Conservation (phyloP, 257 asterid species). For the Dorcoceras hygrometricum region DNA sequence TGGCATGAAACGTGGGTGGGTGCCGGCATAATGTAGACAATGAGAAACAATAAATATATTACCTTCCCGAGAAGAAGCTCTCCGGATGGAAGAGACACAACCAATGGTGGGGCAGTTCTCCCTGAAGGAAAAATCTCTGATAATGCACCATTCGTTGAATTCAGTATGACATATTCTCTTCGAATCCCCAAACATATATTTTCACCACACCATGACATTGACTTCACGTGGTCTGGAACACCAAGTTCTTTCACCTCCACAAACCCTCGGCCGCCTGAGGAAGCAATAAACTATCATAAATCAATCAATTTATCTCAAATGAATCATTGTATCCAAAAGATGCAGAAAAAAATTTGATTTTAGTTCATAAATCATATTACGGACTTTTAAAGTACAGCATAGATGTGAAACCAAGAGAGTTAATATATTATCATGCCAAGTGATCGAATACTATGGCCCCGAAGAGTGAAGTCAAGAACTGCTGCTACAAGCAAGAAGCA, state of each 20-base stretch:
- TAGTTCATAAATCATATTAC: conserved; percentile 12
- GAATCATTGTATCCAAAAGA: conserved; percentile 6
- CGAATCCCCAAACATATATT: conserved; percentile 83
- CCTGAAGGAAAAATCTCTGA: conserved; percentile 94
- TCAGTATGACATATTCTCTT: conserved; percentile 82
- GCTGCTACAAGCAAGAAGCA: conserved; percentile 12
- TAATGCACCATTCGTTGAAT: conserved; percentile 75
- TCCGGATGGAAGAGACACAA: conserved; percentile 83
- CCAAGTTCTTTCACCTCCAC: conserved; percentile 94
- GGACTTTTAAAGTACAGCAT: not conserved
- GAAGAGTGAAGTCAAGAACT: not conserved
- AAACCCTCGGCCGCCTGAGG: conserved; percentile 87
- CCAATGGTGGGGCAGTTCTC: conserved; percentile 91
- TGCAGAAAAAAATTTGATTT: not conserved
- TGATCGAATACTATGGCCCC: not conserved
- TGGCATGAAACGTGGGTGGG: not conserved
- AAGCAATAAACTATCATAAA: conserved; percentile 20
- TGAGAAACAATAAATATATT: conserved; percentile 13
- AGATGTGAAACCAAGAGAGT: not conserved
- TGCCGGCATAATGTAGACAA: not conserved
- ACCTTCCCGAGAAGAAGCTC: conserved; percentile 97
- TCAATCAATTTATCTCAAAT: conserved; percentile 11
- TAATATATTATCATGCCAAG: conserved; percentile 4
- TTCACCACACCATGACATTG: conserved; percentile 98
- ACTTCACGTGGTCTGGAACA: conserved; percentile 86